Percentiles rank a stretch among this genome's conserved stretches.
phyloP scores from a whole-genome alignment of 371 early-diverging fungal genomes.

The Mortierella sp. region DNA sequence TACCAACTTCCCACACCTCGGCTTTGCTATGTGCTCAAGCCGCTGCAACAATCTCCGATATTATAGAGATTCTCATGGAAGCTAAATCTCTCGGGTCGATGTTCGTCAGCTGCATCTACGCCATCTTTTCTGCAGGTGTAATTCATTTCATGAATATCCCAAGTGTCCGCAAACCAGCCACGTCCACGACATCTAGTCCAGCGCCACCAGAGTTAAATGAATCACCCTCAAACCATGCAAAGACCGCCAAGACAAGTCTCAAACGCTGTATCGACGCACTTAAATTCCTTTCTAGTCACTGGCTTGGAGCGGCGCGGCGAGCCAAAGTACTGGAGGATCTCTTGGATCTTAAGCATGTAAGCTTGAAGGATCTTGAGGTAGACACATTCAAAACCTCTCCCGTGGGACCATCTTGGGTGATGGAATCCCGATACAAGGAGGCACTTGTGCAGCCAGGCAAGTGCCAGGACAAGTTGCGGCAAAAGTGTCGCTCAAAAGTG shows the following conservation, averaged over 20 bases:
- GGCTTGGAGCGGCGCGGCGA: slow-evolving; percentile 43
- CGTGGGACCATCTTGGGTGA: slow-evolving; percentile 36
- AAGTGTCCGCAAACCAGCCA: slow-evolving; percentile 15
- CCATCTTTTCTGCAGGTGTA: slow-evolving; percentile 50
- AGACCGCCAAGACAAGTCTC: slow-evolving; percentile 44
- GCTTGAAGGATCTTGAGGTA: slow-evolving; percentile 45
- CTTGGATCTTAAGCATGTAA: slow-evolving; percentile 51
- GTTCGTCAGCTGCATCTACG: slow-evolving; percentile 47
- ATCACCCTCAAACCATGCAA: background rate
- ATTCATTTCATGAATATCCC: slow-evolving; percentile 53
- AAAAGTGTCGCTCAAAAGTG: slow-evolving; percentile 53
- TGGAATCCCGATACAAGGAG: slow-evolving; percentile 25
- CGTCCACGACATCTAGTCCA: slow-evolving; percentile 20
- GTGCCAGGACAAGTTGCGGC: slow-evolving; percentile 43
- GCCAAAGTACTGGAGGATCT: slow-evolving; percentile 54
- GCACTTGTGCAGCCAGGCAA: slow-evolving; percentile 27
- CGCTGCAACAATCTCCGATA: slow-evolving; percentile 69
- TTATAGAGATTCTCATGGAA: slow-evolving; percentile 58
- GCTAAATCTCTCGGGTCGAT: slow-evolving; percentile 35
- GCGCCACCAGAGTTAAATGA: background rate
- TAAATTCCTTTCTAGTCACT: slow-evolving; percentile 45
- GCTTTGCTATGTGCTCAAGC: slow-evolving; percentile 70
- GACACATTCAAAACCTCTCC: slow-evolving; percentile 43
- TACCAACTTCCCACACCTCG: slow-evolving; percentile 59
- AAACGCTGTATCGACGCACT: slow-evolving; percentile 56